These are phyloP conservation scores for Phyllosticta ampelicida DNA, from an alignment of 2,329 filamentous ascomycete genomes.

Conservation along the genomic window DNA sequence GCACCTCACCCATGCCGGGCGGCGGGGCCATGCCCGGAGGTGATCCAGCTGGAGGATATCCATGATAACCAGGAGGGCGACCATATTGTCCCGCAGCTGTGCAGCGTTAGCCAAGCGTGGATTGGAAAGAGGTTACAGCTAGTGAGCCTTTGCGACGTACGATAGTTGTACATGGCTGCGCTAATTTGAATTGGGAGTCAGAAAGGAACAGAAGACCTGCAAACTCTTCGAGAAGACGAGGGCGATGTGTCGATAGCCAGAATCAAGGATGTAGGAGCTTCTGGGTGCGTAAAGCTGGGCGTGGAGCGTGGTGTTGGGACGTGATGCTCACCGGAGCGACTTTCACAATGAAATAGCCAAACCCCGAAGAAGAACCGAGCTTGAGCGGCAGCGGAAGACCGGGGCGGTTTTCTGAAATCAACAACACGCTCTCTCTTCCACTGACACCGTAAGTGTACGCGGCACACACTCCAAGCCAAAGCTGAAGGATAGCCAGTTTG, in stretches of 20 bases:
- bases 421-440: background rate
- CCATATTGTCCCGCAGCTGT: constrained; percentile 53
- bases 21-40: constrained; percentile 64
- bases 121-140: background rate
- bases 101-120: constrained; percentile 14
- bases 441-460: background rate
- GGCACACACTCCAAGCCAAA: background rate
- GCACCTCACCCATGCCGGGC: constrained; percentile 65
- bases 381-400: background rate
- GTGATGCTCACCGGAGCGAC: background rate
- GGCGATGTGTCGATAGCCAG: background rate
- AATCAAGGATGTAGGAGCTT: background rate
- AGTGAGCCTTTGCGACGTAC: constrained; percentile 7
- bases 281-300: background rate
- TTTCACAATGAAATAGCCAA: background rate
- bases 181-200: background rate
- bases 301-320: background rate
- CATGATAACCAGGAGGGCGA: constrained; percentile 61
- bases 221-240: background rate
- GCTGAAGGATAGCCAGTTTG: background rate
- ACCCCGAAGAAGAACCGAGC: background rate
- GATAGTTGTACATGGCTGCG: constrained; percentile 26
- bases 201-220: background rate
- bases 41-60: constrained; percentile 50
- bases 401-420: background rate